A percentile compares a stretch with the other conserved stretches of the same genome.
Conservation (phyloP, 495 filamentous ascomycete genomes). For the Podospora appendiculata region DNA sequence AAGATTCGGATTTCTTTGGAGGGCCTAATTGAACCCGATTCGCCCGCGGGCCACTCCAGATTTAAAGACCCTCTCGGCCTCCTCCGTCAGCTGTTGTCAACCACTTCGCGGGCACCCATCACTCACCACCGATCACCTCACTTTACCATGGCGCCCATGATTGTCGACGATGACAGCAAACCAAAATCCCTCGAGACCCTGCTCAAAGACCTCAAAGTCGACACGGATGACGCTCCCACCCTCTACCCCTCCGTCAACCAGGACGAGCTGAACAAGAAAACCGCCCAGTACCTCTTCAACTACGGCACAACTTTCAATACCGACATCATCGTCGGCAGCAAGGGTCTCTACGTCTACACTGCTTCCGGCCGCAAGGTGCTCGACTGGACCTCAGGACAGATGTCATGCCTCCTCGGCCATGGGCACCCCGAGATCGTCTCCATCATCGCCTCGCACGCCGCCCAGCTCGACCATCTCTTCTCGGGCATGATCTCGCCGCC, state of each 20-base stretch:
- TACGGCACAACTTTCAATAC: constrained; percentile 18
- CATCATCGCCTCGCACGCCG: constrained; percentile 33
- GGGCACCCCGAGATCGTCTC: constrained; percentile 48
- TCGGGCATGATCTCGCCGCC: constrained; percentile 48
- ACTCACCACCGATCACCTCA: background rate
- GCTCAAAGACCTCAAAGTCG: background rate
- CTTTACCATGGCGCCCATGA: background rate
- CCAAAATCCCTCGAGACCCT: background rate
- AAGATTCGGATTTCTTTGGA: too few relatives aligned
- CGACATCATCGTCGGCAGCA: constrained; percentile 15
- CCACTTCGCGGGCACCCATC: too few relatives aligned
- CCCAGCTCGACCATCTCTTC: constrained; percentile 45
- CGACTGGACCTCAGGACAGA: constrained; percentile 50
- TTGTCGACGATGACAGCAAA: background rate
- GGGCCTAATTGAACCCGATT: too few relatives aligned
- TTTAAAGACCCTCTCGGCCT: too few relatives aligned
- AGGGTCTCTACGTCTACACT: constrained; percentile 19
- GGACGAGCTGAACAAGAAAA: constrained; percentile 1
- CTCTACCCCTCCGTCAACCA: constrained; percentile 7
- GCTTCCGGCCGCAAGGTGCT: constrained; percentile 30
- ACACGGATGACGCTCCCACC: background rate
- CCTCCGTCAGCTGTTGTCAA: too few relatives aligned
- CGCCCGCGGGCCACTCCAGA: too few relatives aligned
- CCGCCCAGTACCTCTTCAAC: constrained; percentile 17
- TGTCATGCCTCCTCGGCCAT: constrained; percentile 51